Evolutionary conservation across 2,329 filamentous ascomycete species (phyloP), one percentile per base, ranked within the genome.

Genomic region (Ustilaginoidea virens): DNA sequence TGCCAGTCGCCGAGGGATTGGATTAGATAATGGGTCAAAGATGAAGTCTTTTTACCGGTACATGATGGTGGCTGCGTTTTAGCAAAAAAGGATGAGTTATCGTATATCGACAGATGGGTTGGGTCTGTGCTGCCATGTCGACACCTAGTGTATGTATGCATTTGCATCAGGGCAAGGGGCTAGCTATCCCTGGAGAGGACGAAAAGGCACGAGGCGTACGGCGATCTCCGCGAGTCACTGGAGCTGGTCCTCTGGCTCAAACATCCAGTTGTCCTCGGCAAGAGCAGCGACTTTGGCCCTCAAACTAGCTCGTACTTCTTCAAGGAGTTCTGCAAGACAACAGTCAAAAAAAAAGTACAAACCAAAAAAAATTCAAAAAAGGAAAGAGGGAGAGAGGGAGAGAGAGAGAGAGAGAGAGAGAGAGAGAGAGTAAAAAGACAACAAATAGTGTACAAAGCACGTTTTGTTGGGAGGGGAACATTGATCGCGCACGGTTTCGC

Each of bases 221-320:
- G 22, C 8, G n/a, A 24, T 24, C 22, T 9, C 22, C 11, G 7
- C 8, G 22, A 41, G 47, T 33, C 43, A 45, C 22, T 57, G 56
- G 23, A 52, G 51, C 35, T 62, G 56, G 30, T 69, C 63, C 41
- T 82, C 78, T 2, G 69, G 60, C 49, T 86, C 81, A 53, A 80
- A 92, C 76, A 92, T 92, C 85, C 85, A 93, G 43, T 76, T 80
- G 45, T 93, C 85, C 28, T 90, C 80, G 14, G 80, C 68, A 28
- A 92, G 55, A 10, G 75, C 72, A 11, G 70, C 67, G 2, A 85
- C 77, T 47, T 83, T 82, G 33, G 70, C 70, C 39, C 71, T 63
- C 31, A 92, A 57, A 48, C 76, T 85, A 19, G 72, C 67, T 37
- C 71, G 69, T 27, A 85, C 67, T 14, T 72, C 66, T 37, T 78